Evolutionary conservation across 2,329 filamentous ascomycete species (phyloP), one percentile per base, ranked within the genome.

Genomic region (Microcyclospora pomicola): DNA sequence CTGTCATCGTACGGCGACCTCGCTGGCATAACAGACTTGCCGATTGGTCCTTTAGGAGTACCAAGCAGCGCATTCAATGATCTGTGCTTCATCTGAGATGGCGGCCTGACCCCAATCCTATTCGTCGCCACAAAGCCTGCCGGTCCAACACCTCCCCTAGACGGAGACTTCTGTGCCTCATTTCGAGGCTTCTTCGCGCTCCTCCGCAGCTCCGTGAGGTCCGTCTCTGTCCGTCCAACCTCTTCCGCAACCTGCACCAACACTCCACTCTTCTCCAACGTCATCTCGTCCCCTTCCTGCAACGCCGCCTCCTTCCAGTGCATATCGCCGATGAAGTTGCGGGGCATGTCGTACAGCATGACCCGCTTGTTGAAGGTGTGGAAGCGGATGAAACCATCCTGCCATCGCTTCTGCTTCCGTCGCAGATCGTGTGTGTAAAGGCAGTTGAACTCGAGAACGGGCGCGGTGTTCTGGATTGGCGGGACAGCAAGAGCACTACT

Each of bases 351-450:
- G 51, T 91, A 88, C 6, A 92, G 82, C 83, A 95, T 92, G 42
- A 91, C 67, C 4, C 84, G 77, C 54, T 78, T 83, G 64, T 95
- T 95, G 72, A 93, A 94, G 1, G 82, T 80, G 55, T 95, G 87
- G 47, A 80, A 93, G 46, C 80, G 82, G 43, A 95, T 72, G 36
- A 77, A 77, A 28, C 88, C 87, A 77, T 95, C 87, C 53, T 93
- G 84, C 87, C 87, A 95, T 43, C 83, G 71, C 58, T 95, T 95
- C 49, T 84, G 78, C 63, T 95, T 95, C 39, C 83, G 77, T 36
- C 77, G 76, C 31, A 93, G 59, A 55, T 95, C 87, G 55, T 83
- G 76, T 2, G 86, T 92, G 60, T 83, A 95, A 4, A 95, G 75
- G 58, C 87, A 95, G 44, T 75, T 71, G 59, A 80, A 92, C 53